A percentile compares a stretch with the other conserved stretches of the same genome.
These are phyloP conservation scores for Trichophyton equinum DNA, from an alignment of 2,329 filamentous ascomycete genomes.

Conservation along the genomic window DNA sequence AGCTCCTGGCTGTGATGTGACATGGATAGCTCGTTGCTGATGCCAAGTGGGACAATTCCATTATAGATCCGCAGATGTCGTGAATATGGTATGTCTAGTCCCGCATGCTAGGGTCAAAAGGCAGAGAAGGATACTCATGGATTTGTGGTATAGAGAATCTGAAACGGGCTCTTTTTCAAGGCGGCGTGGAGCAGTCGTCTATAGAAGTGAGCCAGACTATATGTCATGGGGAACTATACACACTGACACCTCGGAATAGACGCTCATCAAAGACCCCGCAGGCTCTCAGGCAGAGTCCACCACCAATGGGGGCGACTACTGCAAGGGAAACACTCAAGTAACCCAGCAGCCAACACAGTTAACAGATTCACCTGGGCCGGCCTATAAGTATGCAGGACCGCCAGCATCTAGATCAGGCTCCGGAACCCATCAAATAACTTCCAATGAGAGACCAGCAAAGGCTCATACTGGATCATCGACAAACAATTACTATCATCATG, in stretches of 20 bases:
- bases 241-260: constrained; percentile 8
- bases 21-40: constrained; percentile 5
- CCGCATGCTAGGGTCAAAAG: background rate
- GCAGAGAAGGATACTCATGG: background rate
- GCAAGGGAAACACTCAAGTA: background rate
- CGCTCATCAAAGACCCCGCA: background rate
- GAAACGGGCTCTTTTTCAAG: constrained; percentile 37
- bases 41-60: constrained; percentile 4
- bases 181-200: constrained; percentile 39
- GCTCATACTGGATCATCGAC: background rate
- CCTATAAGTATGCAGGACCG: background rate
- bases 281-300: background rate
- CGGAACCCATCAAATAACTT: background rate
- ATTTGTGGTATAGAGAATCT: constrained; percentile 29
- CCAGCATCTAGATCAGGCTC: background rate
- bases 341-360: background rate
- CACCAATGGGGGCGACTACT: background rate
- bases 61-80: constrained; percentile 18
- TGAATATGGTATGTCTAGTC: constrained; percentile 19
- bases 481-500: constrained; percentile 11
- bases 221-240: constrained; percentile 6
- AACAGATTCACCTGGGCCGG: background rate
- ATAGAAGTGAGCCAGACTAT: constrained; percentile 30
- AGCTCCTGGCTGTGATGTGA: no score
- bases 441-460: background rate